Evolutionary conservation across 2,329 filamentous ascomycete genomes (phyloP), one percentile per base, ranked within the genome.

Genomic region (Acrocalymma vagum): DNA sequence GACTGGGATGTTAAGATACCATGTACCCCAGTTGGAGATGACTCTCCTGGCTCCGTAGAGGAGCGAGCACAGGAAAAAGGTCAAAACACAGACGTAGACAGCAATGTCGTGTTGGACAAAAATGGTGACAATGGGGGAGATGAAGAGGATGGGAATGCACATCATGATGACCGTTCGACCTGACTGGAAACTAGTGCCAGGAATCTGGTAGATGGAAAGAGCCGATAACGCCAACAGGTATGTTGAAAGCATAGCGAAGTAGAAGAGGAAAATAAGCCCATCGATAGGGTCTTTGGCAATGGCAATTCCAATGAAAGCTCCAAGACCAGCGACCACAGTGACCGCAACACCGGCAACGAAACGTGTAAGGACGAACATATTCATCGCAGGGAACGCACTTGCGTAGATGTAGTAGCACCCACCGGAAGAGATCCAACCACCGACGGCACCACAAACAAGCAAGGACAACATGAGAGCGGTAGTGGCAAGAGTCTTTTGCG

Each of bases 381-480:
- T 77, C 42, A 74, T 72, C 1, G 74, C 74, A 3, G 73, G 69
- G 45, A 78, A 78, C 0, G 76, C 75, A 71, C 76, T 76, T 1
- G 72, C 74, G 32, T 72, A 67, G n/a, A 83, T 71, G 46, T 84
- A 84, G 62, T 81, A 84, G 25, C 78, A 78, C 1, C 80, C 81
- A 26, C 78, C 78, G 42, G 77, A 79, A 9, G 78, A 77, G 29
- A 83, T 80, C 79, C 79, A 83, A 6, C 79, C 80, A 6, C 79
- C 80, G 30, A 82, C 76, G 8, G 75, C 80, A 31, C 80, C 80
- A 6, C 78, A 80, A 15, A 83, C 63, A 7, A 84, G 62, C 3
- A 83, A 68, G 2, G 79, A 75, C 7, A 80, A 75, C 67, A 83
- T 75, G 26, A 83, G 62, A 4, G 78, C 80, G 31, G 74, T 74